These are phyloP conservation scores for Tirmania nivea DNA, from an alignment of 495 filamentous ascomycete species.

Conservation along the genomic window DNA sequence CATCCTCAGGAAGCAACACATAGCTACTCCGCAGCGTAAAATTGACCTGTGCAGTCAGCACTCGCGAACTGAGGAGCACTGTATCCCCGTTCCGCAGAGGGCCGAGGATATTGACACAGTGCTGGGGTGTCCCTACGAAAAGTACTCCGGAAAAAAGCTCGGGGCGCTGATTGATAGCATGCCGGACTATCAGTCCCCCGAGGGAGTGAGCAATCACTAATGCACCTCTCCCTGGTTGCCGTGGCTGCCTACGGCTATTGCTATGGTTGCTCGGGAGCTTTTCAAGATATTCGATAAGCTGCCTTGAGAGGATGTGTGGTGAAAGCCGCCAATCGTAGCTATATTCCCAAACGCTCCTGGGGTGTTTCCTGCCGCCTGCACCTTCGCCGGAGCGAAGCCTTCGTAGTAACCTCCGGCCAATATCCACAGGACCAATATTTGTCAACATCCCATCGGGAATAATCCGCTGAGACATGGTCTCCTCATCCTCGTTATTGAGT, in stretches of 20 bases:
- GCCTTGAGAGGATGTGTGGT: constrained; percentile 50
- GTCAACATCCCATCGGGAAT: constrained; percentile 69
- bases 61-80: constrained; percentile 70
- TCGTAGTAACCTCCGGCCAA: constrained; percentile 62
- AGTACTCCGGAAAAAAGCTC: constrained; percentile 74
- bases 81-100: constrained; percentile 79
- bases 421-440: constrained; percentile 80
- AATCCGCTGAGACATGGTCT: constrained; percentile 58
- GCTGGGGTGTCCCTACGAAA: constrained; percentile 66
- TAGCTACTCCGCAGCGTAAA: constrained; percentile 80
- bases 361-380: constrained; percentile 41
- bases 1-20: constrained; percentile 67
- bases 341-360: constrained; percentile 65
- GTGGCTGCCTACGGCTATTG: constrained; percentile 16
- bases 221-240: constrained; percentile 38
- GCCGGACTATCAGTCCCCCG: constrained; percentile 71
- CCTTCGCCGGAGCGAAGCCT: constrained; percentile 24
- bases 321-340: constrained; percentile 92
- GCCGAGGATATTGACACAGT: constrained; percentile 78
- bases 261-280: constrained; percentile 44
- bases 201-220: constrained; percentile 74
- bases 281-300: constrained; percentile 50
- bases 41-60: constrained; percentile 84
- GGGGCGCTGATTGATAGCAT: constrained; percentile 71
- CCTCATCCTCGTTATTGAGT: constrained; percentile 62